Conservation (phyloP, 225 moss, liverwort and hornwort species). For the Pseudoscleropodium purum region DNA sequence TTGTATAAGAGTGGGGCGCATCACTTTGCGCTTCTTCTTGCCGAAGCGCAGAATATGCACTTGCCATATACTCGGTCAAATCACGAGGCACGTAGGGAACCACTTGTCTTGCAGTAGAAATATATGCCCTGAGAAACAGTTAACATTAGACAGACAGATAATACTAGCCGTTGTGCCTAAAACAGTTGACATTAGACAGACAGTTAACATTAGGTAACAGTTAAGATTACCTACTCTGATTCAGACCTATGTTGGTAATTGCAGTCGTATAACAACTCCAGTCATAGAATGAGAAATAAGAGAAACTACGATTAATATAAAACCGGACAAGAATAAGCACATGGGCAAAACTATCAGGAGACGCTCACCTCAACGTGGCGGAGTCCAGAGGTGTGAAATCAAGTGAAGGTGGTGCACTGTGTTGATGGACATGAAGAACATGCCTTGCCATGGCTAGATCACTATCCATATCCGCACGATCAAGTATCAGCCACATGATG, state of each 20-base stretch:
- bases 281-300: neutral
- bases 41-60: slow-evolving; percentile 76
- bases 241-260: neutral
- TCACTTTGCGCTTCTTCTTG: slow-evolving; percentile 95
- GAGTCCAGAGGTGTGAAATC: slow-evolving; percentile 83
- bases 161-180: neutral
- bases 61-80: slow-evolving; percentile 89
- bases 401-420: slow-evolving; percentile 73
- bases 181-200: neutral
- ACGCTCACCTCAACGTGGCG: slow-evolving; percentile 56
- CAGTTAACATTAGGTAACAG: neutral
- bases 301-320: neutral
- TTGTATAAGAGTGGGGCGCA: slow-evolving; percentile 94
- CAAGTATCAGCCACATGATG: slow-evolving; percentile 99
- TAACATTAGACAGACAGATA: neutral
- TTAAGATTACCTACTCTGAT: neutral
- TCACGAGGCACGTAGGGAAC: slow-evolving; percentile 71
- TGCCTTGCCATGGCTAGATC: slow-evolving; percentile 98
- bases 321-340: neutral
- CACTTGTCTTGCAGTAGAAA: slow-evolving; percentile 76
- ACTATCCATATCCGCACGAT: slow-evolving; percentile 91
- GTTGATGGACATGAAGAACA: slow-evolving; percentile 85
- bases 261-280: neutral
- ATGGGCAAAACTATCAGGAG: neutral
- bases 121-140: slow-evolving; percentile 58